Percentiles rank a stretch among this genome's conserved stretches.
phyloP scores from a whole-genome alignment of 495 filamentous ascomycete species.

The Hypoxylon trugodes region DNA sequence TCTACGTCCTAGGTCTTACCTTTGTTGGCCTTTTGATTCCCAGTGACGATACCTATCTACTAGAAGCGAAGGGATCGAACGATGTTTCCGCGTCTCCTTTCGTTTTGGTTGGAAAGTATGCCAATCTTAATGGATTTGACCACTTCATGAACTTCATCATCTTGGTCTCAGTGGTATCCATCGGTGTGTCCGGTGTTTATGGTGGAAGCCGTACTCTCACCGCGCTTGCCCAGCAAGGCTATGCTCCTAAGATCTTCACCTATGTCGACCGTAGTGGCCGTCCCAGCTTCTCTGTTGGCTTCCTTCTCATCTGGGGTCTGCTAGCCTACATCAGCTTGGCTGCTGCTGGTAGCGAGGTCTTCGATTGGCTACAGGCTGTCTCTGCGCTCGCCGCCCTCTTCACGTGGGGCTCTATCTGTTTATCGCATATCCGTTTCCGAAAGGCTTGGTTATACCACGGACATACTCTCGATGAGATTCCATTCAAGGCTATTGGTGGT shows the following conservation, averaged over 20 bases:
- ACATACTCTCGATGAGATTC: constrained; percentile 72
- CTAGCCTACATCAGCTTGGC: constrained; percentile 64
- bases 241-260: constrained; percentile 64
- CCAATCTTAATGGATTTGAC: constrained; percentile 70
- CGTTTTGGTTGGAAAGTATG: constrained; percentile 73
- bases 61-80: constrained; percentile 59
- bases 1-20: constrained; percentile 78
- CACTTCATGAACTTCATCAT: constrained; percentile 80
- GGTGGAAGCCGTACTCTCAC: constrained; percentile 75
- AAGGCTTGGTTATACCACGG: constrained; percentile 70
- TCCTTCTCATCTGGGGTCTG: constrained; percentile 58
- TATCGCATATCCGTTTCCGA: constrained; percentile 68
- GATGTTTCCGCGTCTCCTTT: constrained; percentile 74
- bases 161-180: constrained; percentile 71
- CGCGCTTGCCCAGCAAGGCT: constrained; percentile 66
- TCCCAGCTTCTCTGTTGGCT: constrained; percentile 59
- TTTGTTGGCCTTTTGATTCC: constrained; percentile 79
- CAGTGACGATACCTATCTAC: constrained; percentile 60
- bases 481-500: constrained; percentile 71
- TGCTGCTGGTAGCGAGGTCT: constrained; percentile 58
- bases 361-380: constrained; percentile 67
- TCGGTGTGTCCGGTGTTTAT: constrained; percentile 73
- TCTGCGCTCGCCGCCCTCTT: constrained; percentile 65
- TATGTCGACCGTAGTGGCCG: constrained; percentile 68
- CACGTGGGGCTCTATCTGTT: constrained; percentile 64